phyloP scores from a whole-genome alignment of 2,329 filamentous ascomycete species.

The Aulographum hederae region DNA sequence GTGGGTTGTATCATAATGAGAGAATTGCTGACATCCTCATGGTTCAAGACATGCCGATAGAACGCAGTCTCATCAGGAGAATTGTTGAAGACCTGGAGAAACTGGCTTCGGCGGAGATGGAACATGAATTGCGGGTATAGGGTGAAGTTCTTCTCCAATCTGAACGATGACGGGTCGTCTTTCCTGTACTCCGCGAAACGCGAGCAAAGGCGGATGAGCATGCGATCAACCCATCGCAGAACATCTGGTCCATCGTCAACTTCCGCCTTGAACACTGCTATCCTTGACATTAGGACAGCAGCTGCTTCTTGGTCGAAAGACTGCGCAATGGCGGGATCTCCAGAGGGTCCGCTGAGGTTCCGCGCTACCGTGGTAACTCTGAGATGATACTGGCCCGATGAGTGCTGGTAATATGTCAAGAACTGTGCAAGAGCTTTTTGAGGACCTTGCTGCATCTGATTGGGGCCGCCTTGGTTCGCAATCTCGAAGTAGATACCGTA shows the following conservation, averaged over 20 bases:
- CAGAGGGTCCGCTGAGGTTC: slow-evolving; percentile 80
- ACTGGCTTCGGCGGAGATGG: slow-evolving; percentile 89
- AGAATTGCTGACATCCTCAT: slow-evolving; percentile 92
- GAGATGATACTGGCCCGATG: slow-evolving; percentile 87
- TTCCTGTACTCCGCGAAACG: slow-evolving; percentile 96
- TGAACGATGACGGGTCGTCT: slow-evolving; percentile 93
- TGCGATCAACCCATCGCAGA: slow-evolving; percentile 91
- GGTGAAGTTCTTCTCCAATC: slow-evolving; percentile 87
- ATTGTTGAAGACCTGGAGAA: slow-evolving; percentile 98
- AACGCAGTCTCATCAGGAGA: slow-evolving; percentile 99
- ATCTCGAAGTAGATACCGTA: slow-evolving; percentile 98
- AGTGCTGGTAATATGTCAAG: slow-evolving; percentile 95
- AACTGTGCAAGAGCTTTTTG: slow-evolving; percentile 97
- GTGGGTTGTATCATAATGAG: slow-evolving; percentile 98
- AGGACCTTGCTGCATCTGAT: slow-evolving; percentile 67
- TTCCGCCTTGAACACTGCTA: slow-evolving; percentile 96
- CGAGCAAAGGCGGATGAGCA: slow-evolving; percentile 92
- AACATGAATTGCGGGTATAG: slow-evolving; percentile 99
- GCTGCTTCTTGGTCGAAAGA: slow-evolving; percentile 98
- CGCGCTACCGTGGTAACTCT: slow-evolving; percentile 87
- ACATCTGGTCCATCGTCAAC: slow-evolving; percentile 98
- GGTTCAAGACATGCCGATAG: slow-evolving; percentile 89
- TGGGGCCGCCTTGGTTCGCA: slow-evolving; percentile 75
- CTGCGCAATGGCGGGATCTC: slow-evolving; percentile 85
- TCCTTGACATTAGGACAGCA: slow-evolving; percentile 95